These are phyloP conservation scores for Penicillium taxi DNA, from an alignment of 495 filamentous ascomycete genomes.

Conservation along the genomic window DNA sequence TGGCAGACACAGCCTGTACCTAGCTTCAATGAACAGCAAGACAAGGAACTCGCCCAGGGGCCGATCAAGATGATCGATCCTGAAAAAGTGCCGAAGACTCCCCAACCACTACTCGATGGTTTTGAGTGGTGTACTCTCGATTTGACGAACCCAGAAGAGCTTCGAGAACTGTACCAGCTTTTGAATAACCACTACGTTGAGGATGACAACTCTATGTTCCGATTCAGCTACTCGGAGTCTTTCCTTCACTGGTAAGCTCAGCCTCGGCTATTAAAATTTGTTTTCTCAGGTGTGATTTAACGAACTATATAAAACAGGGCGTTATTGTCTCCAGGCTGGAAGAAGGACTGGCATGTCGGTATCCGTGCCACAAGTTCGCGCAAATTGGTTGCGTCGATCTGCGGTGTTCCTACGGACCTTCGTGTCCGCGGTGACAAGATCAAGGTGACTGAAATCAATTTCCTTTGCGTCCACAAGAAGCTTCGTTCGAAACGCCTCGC, in stretches of 20 bases:
- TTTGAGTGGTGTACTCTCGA: slow-evolving; percentile 96
- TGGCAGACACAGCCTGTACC: slow-evolving; percentile 96
- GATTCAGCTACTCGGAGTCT: slow-evolving; percentile 84
- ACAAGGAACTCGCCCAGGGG: slow-evolving; percentile 42
- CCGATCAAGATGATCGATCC: slow-evolving; percentile 65
- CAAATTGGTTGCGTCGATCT: slow-evolving; percentile 91
- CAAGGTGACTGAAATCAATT: slow-evolving; percentile 87
- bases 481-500: slow-evolving; percentile 85
- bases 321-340: slow-evolving; percentile 91
- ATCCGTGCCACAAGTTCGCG: slow-evolving; percentile 69
- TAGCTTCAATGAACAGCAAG: slow-evolving; percentile 54
- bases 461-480: slow-evolving; percentile 96
- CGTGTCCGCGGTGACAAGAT: slow-evolving; percentile 70
- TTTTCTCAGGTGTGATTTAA: too few species aligned
- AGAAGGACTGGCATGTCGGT: slow-evolving; percentile 89
- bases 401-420: slow-evolving; percentile 74
- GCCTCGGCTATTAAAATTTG: not conserved
- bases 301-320: slow-evolving; percentile 50
- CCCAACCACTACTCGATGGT: slow-evolving; percentile 54
- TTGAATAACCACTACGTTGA: slow-evolving; percentile 92
- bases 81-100: slow-evolving; percentile 66
- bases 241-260: slow-evolving; percentile 74
- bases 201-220: slow-evolving; percentile 92
- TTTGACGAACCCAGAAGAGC: slow-evolving; percentile 67
- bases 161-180: slow-evolving; percentile 81